Base-by-base conservation (phyloP, 768 basidiomycete genomes). In the Boletus patriciae region DNA sequence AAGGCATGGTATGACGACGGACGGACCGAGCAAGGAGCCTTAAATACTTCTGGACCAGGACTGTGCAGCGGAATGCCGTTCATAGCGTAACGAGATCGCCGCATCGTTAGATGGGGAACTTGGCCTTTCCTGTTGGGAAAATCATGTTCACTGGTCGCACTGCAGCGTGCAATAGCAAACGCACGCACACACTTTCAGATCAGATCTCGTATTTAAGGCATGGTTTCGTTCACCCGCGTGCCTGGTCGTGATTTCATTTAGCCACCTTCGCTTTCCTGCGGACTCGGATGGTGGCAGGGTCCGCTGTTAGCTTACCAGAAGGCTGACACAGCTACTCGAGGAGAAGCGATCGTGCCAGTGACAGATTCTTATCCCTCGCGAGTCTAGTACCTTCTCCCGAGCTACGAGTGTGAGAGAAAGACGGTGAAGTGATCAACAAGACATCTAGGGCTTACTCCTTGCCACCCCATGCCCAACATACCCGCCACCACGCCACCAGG, bases 1-100 rank as follows among this genome's bases (percentile, higher is more conserved):
- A 77, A 60, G 72, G 33, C 81, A 82, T 84, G 62, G 50, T 57
- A 60, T 62, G 52, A 57, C 64, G 63, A 59, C 53, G 63, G 48
- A 48, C 52, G 55, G 48, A 21, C 37, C 38, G 51, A 49, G 43
- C 11, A 40, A 34, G 57, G 29, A 40, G 60, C 57, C 58, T 66
- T 70, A 70, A 70, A 66, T 68, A 63, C 63, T 46, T 50, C 41
- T 57, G 60, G 38, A 45, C 48, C 49, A 63, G 36, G 50, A 64
- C 55, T 62, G 61, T 53, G 63, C 59, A 62, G 65, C 70, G 62
- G 70, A 63, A 61, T 64, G 72, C 70, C 70, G 59, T 69, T 40
- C 65, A 63, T 70, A 60, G 68, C 68, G 72, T 70, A 73, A 62
- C 49, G 3, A 60, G 64, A 72, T 73, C 68, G 62, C 71, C 69